phyloP scores from a whole-genome alignment of 2,329 filamentous ascomycete genomes.

The Fusarium sp. region DNA sequence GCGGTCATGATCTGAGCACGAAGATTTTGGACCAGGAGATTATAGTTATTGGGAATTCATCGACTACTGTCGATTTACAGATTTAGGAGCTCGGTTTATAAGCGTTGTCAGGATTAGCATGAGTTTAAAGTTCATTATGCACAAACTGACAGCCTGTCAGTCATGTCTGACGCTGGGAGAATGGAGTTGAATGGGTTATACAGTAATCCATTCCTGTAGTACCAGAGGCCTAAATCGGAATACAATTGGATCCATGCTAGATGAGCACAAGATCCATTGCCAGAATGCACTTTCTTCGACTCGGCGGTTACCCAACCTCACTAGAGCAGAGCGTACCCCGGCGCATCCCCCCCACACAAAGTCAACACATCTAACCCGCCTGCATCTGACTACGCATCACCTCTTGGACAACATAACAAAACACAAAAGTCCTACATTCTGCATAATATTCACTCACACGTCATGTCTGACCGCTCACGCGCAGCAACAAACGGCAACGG shows the following conservation, averaged over 20 bases:
- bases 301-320: constrained; percentile 14
- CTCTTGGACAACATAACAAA: constrained; percentile 6
- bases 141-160: not conserved
- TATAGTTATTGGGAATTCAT: not conserved
- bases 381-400: constrained; percentile 15
- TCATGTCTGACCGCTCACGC: constrained; percentile 42
- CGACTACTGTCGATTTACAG: constrained; percentile 1
- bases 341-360: constrained; percentile 41
- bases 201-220: not conserved
- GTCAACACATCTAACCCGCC: constrained; percentile 31
- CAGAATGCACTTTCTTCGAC: not conserved
- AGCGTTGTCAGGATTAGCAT: constrained; percentile 14
- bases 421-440: constrained; percentile 1
- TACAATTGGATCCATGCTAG: not conserved
- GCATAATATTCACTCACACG: not conserved
- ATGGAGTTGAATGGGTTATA: not conserved
- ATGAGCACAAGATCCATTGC: not conserved
- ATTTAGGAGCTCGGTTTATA: constrained; percentile 12
- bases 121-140: constrained; percentile 1
- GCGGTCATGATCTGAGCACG: not conserved
- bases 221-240: not conserved
- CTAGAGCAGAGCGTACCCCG: constrained; percentile 20
- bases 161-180: not conserved
- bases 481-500: constrained; percentile 30
- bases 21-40: constrained; percentile 1